Evolutionary conservation across 2,329 filamentous ascomycete genomes (phyloP).

Genomic region (Fusarium sp.): DNA sequence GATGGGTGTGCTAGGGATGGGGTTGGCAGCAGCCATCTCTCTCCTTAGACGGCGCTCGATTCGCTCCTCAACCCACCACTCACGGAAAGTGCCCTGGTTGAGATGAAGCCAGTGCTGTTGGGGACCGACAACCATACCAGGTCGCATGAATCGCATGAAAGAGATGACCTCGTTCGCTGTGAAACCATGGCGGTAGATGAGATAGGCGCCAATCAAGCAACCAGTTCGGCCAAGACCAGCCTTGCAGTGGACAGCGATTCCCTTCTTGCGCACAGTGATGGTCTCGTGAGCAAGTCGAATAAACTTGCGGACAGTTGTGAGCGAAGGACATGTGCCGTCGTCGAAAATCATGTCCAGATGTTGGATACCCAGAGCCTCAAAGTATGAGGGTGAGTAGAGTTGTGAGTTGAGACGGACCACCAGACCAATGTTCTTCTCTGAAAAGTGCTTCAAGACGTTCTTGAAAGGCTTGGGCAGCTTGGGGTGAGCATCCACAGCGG

Average conservation of each 20-base stretch:
- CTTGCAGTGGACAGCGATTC: conserved; percentile 98
- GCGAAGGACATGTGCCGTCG: conserved; percentile 92
- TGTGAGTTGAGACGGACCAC: conserved; percentile 96
- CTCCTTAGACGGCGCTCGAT: conserved; percentile 75
- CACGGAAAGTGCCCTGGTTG: conserved; percentile 96
- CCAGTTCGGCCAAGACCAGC: conserved; percentile 95
- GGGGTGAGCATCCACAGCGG: conserved; percentile 76
- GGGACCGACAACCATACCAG: conserved; percentile 98
- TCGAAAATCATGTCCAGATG: conserved; percentile 99
- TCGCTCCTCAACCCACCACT: conserved; percentile 97
- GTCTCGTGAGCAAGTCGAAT: conserved; percentile 94
- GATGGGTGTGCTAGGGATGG: conserved; percentile 69
- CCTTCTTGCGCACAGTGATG: conserved; percentile 90
- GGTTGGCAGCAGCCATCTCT: conserved; percentile 65
- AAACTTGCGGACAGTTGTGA: conserved; percentile 92
- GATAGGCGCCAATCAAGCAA: conserved; percentile 95
- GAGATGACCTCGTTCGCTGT: conserved; percentile 97
- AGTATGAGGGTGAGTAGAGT: conserved; percentile 96
- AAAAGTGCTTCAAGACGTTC: conserved; percentile 92
- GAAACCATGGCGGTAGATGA: conserved; percentile 97
- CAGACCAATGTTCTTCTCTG: conserved; percentile 86
- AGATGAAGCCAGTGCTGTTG: conserved; percentile 99
- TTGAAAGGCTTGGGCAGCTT: conserved; percentile 89
- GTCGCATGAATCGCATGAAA: conserved; percentile 99
- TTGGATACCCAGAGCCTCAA: conserved; percentile 92